Base-by-base conservation (phyloP, 2,329 filamentous ascomycete species). In the Botrytis deweyae region DNA sequence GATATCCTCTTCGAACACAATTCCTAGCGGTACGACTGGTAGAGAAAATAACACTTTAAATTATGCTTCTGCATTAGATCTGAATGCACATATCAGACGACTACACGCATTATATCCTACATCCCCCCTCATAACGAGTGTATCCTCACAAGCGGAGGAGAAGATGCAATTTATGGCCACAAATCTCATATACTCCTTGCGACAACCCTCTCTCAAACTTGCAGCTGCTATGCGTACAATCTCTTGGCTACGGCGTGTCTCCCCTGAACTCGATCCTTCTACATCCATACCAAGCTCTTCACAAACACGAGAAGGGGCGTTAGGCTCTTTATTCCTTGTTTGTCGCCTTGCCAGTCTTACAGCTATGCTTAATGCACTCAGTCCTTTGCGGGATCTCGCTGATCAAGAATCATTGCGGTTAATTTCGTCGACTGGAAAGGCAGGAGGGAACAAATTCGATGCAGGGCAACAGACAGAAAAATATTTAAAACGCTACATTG, bases 401-500 rank as follows among this genome's bases (percentile, higher is more conserved):
- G 95, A 98, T 78, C 93, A 97, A 80, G 95, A 98, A 82, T 90
- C 87, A 0, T 80, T 83, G 44, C 84, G 84, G 61, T 83, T 88
- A 64, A 75, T 77, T 55, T 36, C 64, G 74, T 74, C 20, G 46
- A 44, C n/a, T 66, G 66, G 33, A 67, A 55, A 73, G 22, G 46
- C 71, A 67, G 80, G 76, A 63, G 77, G 73, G 76, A 78, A 70
- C 73, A 81, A 74, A 75, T 92, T 88, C 88, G 89, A 88, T 3
- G 89, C 89, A 1, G 95, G 95, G 0, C 94, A 97, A 80, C 96
- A 98, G 82, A 98, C 95, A 1, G 96, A 98, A 82, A 89, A 94
- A 70, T 99, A 94, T 79, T 85, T 99, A 62, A 99, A 98, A 82
- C 89, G 95, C 66, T 99, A 97, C 82, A 93, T 99, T 79, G 96